Evolutionary conservation across 2,329 filamentous ascomycete genomes (phyloP), one percentile per base, ranked within the genome.

Genomic region (Aspergillus spinulosporus): DNA sequence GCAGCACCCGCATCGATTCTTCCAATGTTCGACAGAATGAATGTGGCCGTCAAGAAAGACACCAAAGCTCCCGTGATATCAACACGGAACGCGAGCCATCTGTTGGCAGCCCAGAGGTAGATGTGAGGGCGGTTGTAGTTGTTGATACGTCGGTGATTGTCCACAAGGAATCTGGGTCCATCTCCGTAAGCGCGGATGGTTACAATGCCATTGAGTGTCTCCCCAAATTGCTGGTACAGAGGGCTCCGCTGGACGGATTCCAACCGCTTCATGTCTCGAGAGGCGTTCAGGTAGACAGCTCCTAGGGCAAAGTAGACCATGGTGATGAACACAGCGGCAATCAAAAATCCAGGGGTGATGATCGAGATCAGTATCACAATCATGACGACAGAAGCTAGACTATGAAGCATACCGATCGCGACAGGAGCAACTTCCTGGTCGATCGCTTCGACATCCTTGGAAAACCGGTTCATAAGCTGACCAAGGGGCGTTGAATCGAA

Each of bases 381-480:
- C 54, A 96, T 92, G 37, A 94, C 69, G 44, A 97, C 84, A 2
- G 84, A 84, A 12, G 83, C 84, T 49, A 88, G 69, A 67, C 85
- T 87, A 68, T 88, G 84, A 14, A 88, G 77, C 62, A 87, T 84
- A 49, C 86, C 85, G 64, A 97, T 92, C 21, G 94, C 93, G 40
- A 95, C 87, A 2, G 92, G 91, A 0, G 94, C 92, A 56, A 99
- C 90, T 72, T 99, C 94, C 71, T 99, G 94, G 64, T 99, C 94
- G 15, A 99, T 83, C 8, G 92, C 87, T 72, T 99, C 92, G 11
- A 99, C 84, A 72, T 99, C 94, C 74, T 97, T 97, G 72, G 93
- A 97, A 77, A 99, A 99, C 15, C 94, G 86, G 74, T 99, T 99
- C 88, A 97, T 97, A 67, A 99, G 82, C 74, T 97, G 93, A 9